These are phyloP conservation scores for Angomonas ambiguus DNA, from an alignment of 208 protist species.

Conservation along the genomic window DNA sequence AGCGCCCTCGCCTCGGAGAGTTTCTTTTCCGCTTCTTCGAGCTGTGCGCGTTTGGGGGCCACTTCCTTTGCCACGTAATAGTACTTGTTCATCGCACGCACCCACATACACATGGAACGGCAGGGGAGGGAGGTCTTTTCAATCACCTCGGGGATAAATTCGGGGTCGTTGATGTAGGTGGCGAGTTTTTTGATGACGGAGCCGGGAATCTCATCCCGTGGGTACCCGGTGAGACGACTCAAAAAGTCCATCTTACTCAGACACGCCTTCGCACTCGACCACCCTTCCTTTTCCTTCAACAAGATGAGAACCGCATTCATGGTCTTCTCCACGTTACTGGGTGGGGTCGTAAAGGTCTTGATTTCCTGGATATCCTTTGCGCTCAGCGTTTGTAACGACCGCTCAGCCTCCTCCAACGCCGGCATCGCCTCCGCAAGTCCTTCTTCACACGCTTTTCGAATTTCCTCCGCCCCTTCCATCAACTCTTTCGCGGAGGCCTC, in stretches of 20 bases:
- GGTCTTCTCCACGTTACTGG: slow-evolving; percentile 86
- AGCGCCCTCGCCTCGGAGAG: slow-evolving; percentile 52
- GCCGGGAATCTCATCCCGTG: slow-evolving; percentile 84
- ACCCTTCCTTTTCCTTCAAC: slow-evolving; percentile 89
- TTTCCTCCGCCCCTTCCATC: slow-evolving; percentile 79
- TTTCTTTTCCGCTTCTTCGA: slow-evolving; percentile 76
- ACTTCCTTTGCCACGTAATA: slow-evolving; percentile 88
- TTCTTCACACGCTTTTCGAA: slow-evolving; percentile 84
- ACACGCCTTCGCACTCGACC: slow-evolving; percentile 87
- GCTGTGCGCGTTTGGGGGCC: slow-evolving; percentile 79
- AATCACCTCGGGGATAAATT: slow-evolving; percentile 90
- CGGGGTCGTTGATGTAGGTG: slow-evolving; percentile 88
- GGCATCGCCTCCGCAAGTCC: slow-evolving; percentile 95
- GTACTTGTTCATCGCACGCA: slow-evolving; percentile 92
- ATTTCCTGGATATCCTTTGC: slow-evolving; percentile 92
- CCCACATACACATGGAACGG: slow-evolving; percentile 95
- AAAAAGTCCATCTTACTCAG: slow-evolving; percentile 90
- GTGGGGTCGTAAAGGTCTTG: slow-evolving; percentile 90
- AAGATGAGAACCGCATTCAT: slow-evolving; percentile 93
- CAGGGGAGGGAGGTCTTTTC: slow-evolving; percentile 91
- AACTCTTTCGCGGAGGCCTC: slow-evolving; percentile 76
- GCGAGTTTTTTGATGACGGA: slow-evolving; percentile 82
- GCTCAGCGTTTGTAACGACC: slow-evolving; percentile 88
- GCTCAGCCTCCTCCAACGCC: slow-evolving; percentile 85
- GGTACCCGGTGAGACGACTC: slow-evolving; percentile 78